phyloP scores from a whole-genome alignment of 768 basidiomycete species.

The Collybia nuda region DNA sequence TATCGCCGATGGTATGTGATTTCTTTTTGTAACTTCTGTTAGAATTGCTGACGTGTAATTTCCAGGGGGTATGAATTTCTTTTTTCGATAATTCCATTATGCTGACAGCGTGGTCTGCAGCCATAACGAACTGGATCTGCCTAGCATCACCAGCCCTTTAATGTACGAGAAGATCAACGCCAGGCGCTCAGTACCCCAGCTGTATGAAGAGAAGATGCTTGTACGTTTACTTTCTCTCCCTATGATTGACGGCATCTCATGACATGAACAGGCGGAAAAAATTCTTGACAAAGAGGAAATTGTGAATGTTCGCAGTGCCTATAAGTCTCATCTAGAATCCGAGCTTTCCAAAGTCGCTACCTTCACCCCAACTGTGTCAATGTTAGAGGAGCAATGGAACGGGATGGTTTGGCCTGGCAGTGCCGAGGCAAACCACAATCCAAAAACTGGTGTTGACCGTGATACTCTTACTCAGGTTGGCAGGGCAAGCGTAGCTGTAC shows the following conservation, averaged over 20 bases:
- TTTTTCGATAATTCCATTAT: not conserved
- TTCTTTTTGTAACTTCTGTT: not conserved
- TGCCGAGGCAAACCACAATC: constrained; percentile 46
- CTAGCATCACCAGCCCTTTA: constrained; percentile 81
- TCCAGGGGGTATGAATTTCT: constrained; percentile 43
- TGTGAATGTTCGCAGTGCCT: constrained; percentile 46
- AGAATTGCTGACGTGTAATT: not conserved
- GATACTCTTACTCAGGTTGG: constrained; percentile 60
- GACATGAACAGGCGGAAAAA: constrained; percentile 40
- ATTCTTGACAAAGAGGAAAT: constrained; percentile 53
- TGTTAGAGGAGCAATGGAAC: constrained; percentile 70
- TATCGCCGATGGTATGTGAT: constrained; percentile 73
- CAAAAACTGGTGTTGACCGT: constrained; percentile 65
- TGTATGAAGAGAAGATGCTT: constrained; percentile 79
- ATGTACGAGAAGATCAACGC: constrained; percentile 91
- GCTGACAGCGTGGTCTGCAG: constrained; percentile 31
- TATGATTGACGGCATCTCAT: not conserved
- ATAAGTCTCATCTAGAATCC: constrained; percentile 64
- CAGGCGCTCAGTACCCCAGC: constrained; percentile 71
- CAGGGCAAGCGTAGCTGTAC: constrained; percentile 61
- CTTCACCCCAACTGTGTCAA: constrained; percentile 50
- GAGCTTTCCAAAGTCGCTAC: constrained; percentile 51
- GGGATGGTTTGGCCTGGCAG: constrained; percentile 64
- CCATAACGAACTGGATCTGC: constrained; percentile 88
- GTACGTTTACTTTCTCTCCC: constrained; percentile 36